Base-by-base conservation (phyloP, 805 yeast species). In the Suhomyces sp. region DNA sequence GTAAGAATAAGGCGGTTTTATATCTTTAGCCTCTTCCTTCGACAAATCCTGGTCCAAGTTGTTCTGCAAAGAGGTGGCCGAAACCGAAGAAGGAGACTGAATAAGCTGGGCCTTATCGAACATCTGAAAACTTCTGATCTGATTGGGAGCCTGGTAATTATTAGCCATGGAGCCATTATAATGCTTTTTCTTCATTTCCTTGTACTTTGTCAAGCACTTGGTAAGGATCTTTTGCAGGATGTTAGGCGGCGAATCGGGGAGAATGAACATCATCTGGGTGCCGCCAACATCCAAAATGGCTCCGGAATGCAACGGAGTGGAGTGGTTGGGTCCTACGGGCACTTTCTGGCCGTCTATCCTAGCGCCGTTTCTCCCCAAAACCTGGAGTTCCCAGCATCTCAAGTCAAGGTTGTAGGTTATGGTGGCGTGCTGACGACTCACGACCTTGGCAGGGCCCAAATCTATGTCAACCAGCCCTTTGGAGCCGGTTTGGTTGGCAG, bases 241-340 rank as follows among this genome's bases (percentile, higher is more conserved):
- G 33, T 71, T 73, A 2, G 97, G 97, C 10, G 84, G 83, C 4
- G 89, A 84, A 67, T 92, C 97, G 1, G 99, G 99, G 59, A 94
- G 76, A 38, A 94, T 94, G 66, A 94, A 94, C 96, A 94, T 93
- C 98, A 94, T 94, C 71, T 94, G 98, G 9, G 97, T 91, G 5
- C 97, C 97, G 15, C 98, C 98, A 46, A 94, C 85, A 63, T 94
- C 99, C 53, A 94, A 71, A 15, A 94, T 84, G 42, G 93, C 88
- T n/a, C 99, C 99, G 1, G 96, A 86, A 49, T 81, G 79, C 52
- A 94, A 78, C 10, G 85, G 79, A 12, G 86, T 79, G 3, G 84
- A 76, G 5, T 74, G 69, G 41, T 70, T 60, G 5, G 78, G 70
- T 5, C 85, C 86, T 31, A 80, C 71, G 2, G 80, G 77, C 42